These are phyloP conservation scores for Chaetomium strumarium DNA, from an alignment of 2,329 filamentous ascomycete species.

Conservation along the genomic window DNA sequence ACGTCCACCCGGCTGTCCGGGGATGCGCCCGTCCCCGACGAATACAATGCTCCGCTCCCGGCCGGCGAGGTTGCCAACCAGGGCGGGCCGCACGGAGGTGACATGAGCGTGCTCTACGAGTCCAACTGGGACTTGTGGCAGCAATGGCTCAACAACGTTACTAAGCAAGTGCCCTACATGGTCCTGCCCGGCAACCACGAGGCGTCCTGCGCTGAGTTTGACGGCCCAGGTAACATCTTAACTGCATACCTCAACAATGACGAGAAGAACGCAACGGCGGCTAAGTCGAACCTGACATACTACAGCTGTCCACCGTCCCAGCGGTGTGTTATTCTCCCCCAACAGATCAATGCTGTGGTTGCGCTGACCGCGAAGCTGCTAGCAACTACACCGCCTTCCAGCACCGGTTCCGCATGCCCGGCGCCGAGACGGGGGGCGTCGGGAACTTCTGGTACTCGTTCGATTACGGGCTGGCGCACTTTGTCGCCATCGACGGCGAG, in stretches of 20 bases:
- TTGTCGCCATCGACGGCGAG: not conserved
- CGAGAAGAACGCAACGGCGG: not conserved
- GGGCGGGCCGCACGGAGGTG: not conserved
- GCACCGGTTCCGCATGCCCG: not conserved
- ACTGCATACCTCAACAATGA: not conserved
- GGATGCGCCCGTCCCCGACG: not conserved
- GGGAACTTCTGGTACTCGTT: constrained; percentile 3
- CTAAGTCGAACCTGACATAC: not conserved
- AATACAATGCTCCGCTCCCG: not conserved
- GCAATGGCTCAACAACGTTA: not conserved
- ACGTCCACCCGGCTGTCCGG: not conserved
- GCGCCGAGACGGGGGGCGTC: not conserved
- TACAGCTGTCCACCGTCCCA: not conserved
- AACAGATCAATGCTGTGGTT: not conserved
- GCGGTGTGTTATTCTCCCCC: not conserved
- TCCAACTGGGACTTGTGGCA: not conserved
- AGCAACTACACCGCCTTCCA: not conserved
- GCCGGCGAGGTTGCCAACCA: not conserved
- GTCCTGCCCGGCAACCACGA: not conserved
- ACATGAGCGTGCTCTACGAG: not conserved
- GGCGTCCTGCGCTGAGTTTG: not conserved
- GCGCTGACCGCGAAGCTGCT: not conserved
- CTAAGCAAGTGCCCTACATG: not conserved
- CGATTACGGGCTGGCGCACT: not conserved
- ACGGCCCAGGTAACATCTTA: not conserved